A percentile compares a stretch with the other conserved stretches of the same genome.
phyloP scores from a whole-genome alignment of 2,329 filamentous ascomycete species.

The Colletotrichum sp. region DNA sequence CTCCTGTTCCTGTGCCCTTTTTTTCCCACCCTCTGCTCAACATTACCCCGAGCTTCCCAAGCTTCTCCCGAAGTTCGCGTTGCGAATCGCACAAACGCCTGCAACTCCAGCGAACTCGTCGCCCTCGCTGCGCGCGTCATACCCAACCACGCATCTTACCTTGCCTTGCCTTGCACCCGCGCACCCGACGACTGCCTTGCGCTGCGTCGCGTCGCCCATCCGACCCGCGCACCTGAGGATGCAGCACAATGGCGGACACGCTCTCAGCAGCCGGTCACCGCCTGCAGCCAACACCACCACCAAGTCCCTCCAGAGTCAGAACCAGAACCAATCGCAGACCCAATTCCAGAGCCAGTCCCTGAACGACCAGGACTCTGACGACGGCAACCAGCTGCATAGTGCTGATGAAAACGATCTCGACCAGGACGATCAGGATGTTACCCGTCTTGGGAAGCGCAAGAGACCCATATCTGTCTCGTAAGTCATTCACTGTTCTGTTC shows the following conservation, averaged over 20 bases:
- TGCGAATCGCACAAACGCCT: conserved; percentile 13
- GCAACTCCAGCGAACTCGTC: conserved; percentile 18
- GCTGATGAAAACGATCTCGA: conserved; percentile 48
- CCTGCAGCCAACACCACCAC: conserved; percentile 9
- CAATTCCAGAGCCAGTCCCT: not conserved
- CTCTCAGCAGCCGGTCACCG: conserved; percentile 19
- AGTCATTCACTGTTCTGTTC: conserved; percentile 30
- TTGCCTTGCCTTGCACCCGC: not conserved
- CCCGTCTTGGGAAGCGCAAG: conserved; percentile 61
- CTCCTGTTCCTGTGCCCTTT: conserved; percentile 5
- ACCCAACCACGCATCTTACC: conserved; percentile 23
- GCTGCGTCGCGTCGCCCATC: not conserved
- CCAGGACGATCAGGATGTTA: conserved; percentile 47
- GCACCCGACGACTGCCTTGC: not conserved
- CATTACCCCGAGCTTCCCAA: conserved; percentile 48
- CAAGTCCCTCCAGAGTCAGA: conserved; percentile 4
- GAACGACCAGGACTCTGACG: conserved; percentile 52
- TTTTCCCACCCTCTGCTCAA: conserved; percentile 42
- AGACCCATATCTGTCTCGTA: conserved; percentile 67
- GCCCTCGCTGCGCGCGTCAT: conserved; percentile 30
- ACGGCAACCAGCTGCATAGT: conserved; percentile 46
- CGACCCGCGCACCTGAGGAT: not conserved
- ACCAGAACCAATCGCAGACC: not conserved
- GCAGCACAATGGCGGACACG: conserved; percentile 26
- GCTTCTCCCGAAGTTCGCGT: conserved; percentile 11